These are phyloP conservation scores for Heritiera fomes DNA, from an alignment of 345 rosid genomes.

Conservation along the genomic window DNA sequence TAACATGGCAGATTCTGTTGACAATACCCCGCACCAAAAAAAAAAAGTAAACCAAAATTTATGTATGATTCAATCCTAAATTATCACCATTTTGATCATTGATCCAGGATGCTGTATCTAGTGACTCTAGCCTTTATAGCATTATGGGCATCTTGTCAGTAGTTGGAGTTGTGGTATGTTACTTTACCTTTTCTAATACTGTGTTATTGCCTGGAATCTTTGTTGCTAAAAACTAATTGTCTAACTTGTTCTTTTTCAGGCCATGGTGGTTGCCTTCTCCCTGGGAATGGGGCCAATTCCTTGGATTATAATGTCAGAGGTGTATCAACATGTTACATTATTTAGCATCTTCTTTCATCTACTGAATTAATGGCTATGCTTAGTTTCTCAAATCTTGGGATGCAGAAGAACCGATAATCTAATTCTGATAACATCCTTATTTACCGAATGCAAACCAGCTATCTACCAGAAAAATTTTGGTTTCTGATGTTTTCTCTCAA, in stretches of 20 bases:
- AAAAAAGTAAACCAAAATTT: background rate
- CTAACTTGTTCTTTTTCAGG: slow-evolving; percentile 42
- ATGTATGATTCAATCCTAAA: background rate
- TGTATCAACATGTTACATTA: slow-evolving; percentile 38
- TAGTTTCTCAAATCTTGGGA: background rate
- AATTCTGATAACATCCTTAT: background rate
- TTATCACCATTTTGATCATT: slow-evolving; percentile 13
- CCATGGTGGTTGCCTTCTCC: slow-evolving; percentile 74
- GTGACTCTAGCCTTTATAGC: slow-evolving; percentile 54
- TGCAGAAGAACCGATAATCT: background rate
- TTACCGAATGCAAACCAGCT: background rate
- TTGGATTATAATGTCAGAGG: slow-evolving; percentile 99
- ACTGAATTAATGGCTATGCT: background rate
- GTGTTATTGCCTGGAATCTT: slow-evolving; percentile 11
- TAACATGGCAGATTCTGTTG: background rate
- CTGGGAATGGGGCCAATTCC: slow-evolving; percentile 95
- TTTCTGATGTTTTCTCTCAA: background rate
- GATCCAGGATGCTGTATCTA: slow-evolving; percentile 56
- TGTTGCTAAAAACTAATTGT: slow-evolving; percentile 18
- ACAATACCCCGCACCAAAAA: background rate
- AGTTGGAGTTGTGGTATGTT: slow-evolving; percentile 90
- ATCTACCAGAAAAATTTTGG: background rate
- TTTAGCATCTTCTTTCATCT: background rate
- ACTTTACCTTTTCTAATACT: slow-evolving; percentile 4
- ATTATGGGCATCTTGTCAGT: slow-evolving; percentile 68